Percentiles rank a stretch among this genome's conserved stretches.
Evolutionary conservation across 164 flowering plant species (phyloP).

Genomic region (Cinnamomum chago): DNA sequence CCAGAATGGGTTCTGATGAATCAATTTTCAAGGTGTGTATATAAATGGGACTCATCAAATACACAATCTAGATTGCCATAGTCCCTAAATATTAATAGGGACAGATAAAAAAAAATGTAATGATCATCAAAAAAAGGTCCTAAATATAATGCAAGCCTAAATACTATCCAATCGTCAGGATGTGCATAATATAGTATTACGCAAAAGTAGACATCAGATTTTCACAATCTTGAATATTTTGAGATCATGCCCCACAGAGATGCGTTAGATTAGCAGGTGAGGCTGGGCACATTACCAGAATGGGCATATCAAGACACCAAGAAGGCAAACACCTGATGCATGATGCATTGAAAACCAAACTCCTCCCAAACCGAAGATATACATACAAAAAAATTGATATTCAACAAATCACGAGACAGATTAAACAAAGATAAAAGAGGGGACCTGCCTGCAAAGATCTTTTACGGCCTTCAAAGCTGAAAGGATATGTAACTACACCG

Average conservation of each 20-base stretch:
- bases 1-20: not conserved
- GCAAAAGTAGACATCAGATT: not conserved
- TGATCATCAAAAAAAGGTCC: not conserved
- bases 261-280: no score
- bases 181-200: not conserved
- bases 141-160: not conserved
- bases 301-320: not conserved
- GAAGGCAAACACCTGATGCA: not conserved
- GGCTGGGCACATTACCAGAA: not conserved
- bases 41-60: not conserved
- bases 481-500: slow-evolving; percentile 97
- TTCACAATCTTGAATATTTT: not conserved
- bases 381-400: not conserved
- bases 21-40: not conserved
- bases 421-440: slow-evolving; percentile 5
- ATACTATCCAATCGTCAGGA: no score
- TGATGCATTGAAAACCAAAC: not conserved
- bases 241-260: no score
- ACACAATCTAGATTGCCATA: not conserved
- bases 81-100: no score
- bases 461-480: slow-evolving; percentile 98
- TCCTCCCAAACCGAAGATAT: not conserved
- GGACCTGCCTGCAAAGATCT: slow-evolving; percentile 85
- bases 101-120: no score
- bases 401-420: not conserved